A percentile compares a stretch with the other conserved stretches of the same genome.
phyloP scores from a whole-genome alignment of 2,329 filamentous ascomycete genomes.

The Xylaria sp. region DNA sequence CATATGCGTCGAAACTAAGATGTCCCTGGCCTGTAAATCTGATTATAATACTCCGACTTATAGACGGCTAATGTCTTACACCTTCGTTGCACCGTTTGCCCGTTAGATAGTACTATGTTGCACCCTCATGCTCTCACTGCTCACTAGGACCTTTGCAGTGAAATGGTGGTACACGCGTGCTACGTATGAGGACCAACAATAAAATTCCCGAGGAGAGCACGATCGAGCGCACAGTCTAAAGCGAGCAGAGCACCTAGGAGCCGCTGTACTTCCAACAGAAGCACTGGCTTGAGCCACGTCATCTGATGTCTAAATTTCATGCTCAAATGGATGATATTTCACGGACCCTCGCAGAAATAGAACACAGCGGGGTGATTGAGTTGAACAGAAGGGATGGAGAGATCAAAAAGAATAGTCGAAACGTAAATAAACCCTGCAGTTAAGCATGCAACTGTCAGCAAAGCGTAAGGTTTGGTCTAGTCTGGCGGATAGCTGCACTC shows the following conservation, averaged over 20 bases:
- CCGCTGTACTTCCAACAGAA: constrained; percentile 28
- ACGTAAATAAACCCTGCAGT: too few species aligned
- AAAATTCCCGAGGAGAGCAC: constrained; percentile 38
- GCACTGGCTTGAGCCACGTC: constrained; percentile 44
- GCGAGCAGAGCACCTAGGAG: constrained; percentile 21
- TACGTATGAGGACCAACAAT: constrained; percentile 20
- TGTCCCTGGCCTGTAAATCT: constrained; percentile 16
- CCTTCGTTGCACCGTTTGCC: constrained; percentile 3
- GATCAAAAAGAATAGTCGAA: background rate
- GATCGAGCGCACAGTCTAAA: constrained; percentile 40
- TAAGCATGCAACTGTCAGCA: background rate
- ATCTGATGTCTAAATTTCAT: constrained; percentile 43
- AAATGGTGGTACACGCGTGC: constrained; percentile 16
- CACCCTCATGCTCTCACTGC: constrained; percentile 1
- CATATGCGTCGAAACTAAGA: constrained; percentile 9
- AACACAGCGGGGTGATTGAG: too few species aligned
- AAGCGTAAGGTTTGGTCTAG: constrained; percentile 1
- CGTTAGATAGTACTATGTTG: background rate
- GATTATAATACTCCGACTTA: constrained; percentile 1
- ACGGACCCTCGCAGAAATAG: background rate
- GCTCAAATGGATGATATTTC: background rate
- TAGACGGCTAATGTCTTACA: constrained; percentile 7
- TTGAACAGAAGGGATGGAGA: background rate
- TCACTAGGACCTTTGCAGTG: constrained; percentile 13
- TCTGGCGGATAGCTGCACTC: constrained; percentile 8